Evolutionary conservation across 2,329 filamentous ascomycete genomes (phyloP).

Genomic region (Colletotrichum sp.): DNA sequence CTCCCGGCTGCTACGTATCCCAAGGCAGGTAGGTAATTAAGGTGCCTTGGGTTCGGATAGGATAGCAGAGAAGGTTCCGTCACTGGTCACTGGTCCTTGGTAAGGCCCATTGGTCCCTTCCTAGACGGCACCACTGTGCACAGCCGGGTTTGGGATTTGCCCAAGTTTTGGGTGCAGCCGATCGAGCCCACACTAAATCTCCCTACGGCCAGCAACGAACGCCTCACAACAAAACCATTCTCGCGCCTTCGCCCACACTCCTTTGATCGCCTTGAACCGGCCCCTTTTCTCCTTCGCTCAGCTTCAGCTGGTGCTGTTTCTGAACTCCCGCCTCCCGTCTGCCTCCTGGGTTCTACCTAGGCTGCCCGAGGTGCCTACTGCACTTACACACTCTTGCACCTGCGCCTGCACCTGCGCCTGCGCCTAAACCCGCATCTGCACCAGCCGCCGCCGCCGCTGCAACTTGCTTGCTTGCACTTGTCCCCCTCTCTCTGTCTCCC

Average conservation of each 20-base stretch:
- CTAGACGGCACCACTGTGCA: not conserved
- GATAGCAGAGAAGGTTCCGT: not conserved
- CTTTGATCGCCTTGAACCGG: constrained; percentile 18
- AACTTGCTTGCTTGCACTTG: not conserved
- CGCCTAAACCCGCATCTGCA: not conserved
- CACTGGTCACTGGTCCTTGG: not conserved
- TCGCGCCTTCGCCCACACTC: constrained; percentile 10
- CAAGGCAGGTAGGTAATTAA: not conserved
- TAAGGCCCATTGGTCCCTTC: not conserved
- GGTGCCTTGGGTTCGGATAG: not conserved
- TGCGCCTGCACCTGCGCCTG: not conserved
- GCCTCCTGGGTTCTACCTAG: not conserved
- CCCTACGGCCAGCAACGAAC: constrained; percentile 20
- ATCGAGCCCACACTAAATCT: constrained; percentile 23
- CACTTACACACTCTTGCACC: not conserved
- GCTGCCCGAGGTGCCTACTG: not conserved
- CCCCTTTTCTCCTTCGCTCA: constrained; percentile 3
- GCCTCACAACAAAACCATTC: constrained; percentile 15
- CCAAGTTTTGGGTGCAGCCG: constrained; percentile 17
- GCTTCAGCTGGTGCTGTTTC: constrained; percentile 1
- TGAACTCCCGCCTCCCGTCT: not conserved
- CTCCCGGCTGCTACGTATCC: not conserved
- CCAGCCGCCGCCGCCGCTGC: not conserved
- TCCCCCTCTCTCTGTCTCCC: not conserved
- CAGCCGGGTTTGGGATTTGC: constrained; percentile 11